Evolutionary conservation across 2,329 filamentous ascomycete species (phyloP), one percentile per base, ranked within the genome.

Genomic region (Aspergillus sp.): DNA sequence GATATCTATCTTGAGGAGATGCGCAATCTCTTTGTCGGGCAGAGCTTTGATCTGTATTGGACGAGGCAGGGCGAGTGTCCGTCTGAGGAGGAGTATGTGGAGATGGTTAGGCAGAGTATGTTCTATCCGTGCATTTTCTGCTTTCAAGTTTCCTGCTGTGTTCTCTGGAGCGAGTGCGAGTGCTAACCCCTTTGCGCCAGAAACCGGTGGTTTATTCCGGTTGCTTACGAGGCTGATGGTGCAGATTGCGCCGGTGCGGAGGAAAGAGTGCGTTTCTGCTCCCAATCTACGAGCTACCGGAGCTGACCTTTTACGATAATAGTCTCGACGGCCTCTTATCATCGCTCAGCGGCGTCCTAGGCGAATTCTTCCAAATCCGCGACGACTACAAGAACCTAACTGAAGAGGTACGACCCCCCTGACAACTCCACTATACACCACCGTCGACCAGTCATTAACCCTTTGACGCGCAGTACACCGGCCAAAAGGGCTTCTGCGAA

Each of bases 41-140:
- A 96, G 77, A 92, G 92, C 66, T 93, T 96, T 90, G 93, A 96
- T 70, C 84, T 96, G 43, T 95, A 91, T 81, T 96, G 93, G 62
- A 51, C 45, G 4, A 19, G 56, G 6, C 46, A 34, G 1, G n/a
- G 43, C 25, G 22, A 38, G n/a, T 57, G 43, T 43, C 62, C 62
- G 2, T 23, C 49, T 8, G 54, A 50, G 17, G 92, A 93, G 67
- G 92, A 96, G 78, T 96, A 96, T 78, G 85, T 96, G n/a, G 91
- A 96, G 75, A 96, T 96, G 92, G 92, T 96, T 11, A n/a, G 45
- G 25, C 45, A 49, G 45, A 56, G 54, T 56, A 56, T 25, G 54
- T 17, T n/a, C n/a, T n/a, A n/a, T n/a, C n/a, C n/a, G n/a, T n/a
- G n/a, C n/a, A n/a, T n/a, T n/a, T n/a, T n/a, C n/a, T n/a, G n/a